Evolutionary conservation across 2,329 filamentous ascomycete species (phyloP).

Genomic region (Epichloe baconii): DNA sequence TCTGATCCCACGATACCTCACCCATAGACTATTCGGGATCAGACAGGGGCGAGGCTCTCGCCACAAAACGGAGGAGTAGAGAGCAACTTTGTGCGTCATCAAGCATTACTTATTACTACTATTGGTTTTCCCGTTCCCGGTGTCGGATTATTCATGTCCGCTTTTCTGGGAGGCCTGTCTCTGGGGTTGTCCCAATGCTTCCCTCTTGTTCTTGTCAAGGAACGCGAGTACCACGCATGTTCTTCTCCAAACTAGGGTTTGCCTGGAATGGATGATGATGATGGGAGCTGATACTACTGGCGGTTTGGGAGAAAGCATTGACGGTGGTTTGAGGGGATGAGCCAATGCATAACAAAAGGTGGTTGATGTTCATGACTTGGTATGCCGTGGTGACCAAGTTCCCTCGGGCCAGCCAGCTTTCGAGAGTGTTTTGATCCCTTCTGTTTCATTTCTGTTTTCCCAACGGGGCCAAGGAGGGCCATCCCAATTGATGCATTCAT

Average conservation of each 20-base stretch:
- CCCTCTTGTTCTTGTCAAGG: not conserved
- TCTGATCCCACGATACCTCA: constrained; percentile 35
- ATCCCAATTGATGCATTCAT: too few species aligned
- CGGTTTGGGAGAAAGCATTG: not conserved
- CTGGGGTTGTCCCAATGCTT: not conserved
- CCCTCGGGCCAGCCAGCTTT: not conserved
- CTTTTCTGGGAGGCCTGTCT: not conserved
- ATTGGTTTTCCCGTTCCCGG: not conserved
- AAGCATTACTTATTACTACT: constrained; percentile 3
- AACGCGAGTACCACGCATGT: not conserved
- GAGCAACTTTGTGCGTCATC: constrained; percentile 3
- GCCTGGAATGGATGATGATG: not conserved
- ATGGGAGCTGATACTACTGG: not conserved
- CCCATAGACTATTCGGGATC: constrained; percentile 29
- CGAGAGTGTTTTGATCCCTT: not conserved
- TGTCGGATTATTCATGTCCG: constrained; percentile 1
- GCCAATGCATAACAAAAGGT: not conserved
- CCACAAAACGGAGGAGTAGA: constrained; percentile 14
- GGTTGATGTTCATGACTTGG: constrained; percentile 7
- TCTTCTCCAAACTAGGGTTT: not conserved
- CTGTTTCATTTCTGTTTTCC: too few species aligned
- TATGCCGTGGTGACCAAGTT: not conserved
- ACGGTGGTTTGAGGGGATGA: constrained; percentile 3
- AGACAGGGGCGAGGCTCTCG: constrained; percentile 14
- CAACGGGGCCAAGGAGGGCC: too few species aligned